phyloP scores from a whole-genome alignment of 805 yeast species.

The Lipomyces orientalis region DNA sequence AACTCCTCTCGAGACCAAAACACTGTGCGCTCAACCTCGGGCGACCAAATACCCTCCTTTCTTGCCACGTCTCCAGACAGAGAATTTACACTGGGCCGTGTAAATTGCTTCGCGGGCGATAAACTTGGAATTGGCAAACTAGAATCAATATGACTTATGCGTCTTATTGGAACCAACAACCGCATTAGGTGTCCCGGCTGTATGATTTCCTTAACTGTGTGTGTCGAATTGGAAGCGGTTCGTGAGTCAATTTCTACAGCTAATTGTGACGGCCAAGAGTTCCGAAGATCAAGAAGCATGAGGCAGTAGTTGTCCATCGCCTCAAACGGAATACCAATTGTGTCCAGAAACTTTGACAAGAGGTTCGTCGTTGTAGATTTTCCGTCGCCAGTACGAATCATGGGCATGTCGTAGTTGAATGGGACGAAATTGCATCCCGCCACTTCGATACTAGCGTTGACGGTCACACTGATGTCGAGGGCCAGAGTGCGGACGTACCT shows the following conservation, averaged over 20 bases:
- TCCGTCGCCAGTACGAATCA: conserved; percentile 6
- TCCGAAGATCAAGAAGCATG: conserved; percentile 75
- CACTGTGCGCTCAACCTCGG: conserved; percentile 47
- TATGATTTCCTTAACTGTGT: conserved; percentile 41
- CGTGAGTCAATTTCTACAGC: conserved; percentile 41
- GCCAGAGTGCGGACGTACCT: conserved; percentile 61
- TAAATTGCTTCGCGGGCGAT: conserved; percentile 32
- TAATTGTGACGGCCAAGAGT: conserved; percentile 70
- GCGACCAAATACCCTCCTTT: conserved; percentile 8
- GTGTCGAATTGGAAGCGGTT: not conserved
- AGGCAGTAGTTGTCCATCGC: conserved; percentile 61
- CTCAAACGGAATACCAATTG: conserved; percentile 40
- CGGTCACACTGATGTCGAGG: conserved; percentile 72
- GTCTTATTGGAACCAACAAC: conserved; percentile 70
- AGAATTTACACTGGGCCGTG: not conserved
- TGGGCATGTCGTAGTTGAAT: conserved; percentile 31
- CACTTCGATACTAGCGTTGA: conserved; percentile 73
- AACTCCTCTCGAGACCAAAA: conserved; percentile 85
- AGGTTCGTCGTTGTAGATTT: conserved; percentile 20
- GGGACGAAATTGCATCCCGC: conserved; percentile 76
- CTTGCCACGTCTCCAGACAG: not conserved
- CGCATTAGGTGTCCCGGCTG: conserved; percentile 59
- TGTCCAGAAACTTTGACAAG: conserved; percentile 25
- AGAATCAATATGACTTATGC: conserved; percentile 44
- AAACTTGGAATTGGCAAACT: conserved; percentile 25